phyloP scores from a whole-genome alignment of 768 basidiomycete species.

The Trichaptum fuscoviolaceum region DNA sequence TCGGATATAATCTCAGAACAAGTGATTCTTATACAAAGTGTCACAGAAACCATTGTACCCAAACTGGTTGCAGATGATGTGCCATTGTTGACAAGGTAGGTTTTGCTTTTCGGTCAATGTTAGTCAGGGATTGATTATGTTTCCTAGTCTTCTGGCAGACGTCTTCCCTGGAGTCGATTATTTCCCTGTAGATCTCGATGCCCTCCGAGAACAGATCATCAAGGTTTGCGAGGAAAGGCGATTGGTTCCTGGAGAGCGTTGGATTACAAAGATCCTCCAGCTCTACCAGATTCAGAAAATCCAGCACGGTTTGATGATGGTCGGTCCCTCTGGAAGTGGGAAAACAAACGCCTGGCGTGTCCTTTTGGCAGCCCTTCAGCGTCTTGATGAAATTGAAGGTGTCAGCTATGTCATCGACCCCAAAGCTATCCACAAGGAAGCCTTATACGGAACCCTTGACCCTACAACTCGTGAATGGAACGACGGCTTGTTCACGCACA shows the following conservation, averaged over 20 bases:
- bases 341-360: conserved; percentile 98
- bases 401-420: conserved; percentile 97
- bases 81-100: conserved; percentile 84
- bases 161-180: conserved; percentile 97
- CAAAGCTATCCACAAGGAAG: conserved; percentile 98
- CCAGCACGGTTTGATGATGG: conserved; percentile 99
- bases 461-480: conserved; percentile 99
- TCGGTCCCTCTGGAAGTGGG: conserved; percentile 93
- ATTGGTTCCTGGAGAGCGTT: conserved; percentile 79
- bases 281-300: conserved; percentile 99
- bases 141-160: conserved; percentile 77
- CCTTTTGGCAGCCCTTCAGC: conserved; percentile 82
- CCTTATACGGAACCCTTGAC: conserved; percentile 94
- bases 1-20: conserved; percentile 83
- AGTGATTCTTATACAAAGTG: conserved; percentile 96
- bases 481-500: conserved; percentile 96
- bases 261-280: conserved; percentile 95
- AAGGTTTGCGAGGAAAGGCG: conserved; percentile 84
- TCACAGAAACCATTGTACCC: conserved; percentile 97
- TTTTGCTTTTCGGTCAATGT: conserved; percentile 3
- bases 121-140: conserved; percentile 11
- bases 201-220: conserved; percentile 77
- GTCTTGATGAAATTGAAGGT: conserved; percentile 88
- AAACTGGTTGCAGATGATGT: conserved; percentile 98
- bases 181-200: conserved; percentile 80